phyloP scores from a whole-genome alignment of 164 flowering plant species.

The Protea cynaroides region DNA sequence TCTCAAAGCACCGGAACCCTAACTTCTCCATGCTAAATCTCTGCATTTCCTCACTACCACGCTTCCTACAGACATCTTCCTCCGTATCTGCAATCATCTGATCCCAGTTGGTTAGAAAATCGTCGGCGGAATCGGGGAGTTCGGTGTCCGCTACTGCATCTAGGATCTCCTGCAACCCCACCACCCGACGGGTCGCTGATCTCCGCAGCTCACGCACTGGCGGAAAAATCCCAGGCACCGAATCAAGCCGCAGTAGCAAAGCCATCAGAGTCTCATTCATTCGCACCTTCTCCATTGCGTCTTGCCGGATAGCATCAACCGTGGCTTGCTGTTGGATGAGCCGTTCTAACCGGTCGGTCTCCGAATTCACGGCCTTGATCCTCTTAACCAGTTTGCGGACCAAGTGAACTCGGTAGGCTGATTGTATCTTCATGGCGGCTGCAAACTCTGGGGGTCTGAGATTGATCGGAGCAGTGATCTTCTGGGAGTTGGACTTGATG shows the following conservation, averaged over 20 bases:
- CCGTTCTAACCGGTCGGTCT: conserved; percentile 38
- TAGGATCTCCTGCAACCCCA: conserved; percentile 75
- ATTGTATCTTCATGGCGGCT: conserved; percentile 67
- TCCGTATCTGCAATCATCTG: conserved; percentile 43
- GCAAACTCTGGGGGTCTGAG: conserved; percentile 6
- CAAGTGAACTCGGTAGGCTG: conserved; percentile 55
- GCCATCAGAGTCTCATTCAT: conserved; percentile 79
- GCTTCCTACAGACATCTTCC: conserved; percentile 36
- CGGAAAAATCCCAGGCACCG: conserved; percentile 64
- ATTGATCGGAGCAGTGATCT: conserved; percentile 16
- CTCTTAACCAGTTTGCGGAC: conserved; percentile 39
- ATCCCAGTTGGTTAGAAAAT: conserved; percentile 45
- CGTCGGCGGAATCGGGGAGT: conserved; percentile 21
- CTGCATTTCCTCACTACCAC: conserved; percentile 62
- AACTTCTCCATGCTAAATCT: conserved; percentile 61
- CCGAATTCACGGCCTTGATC: conserved; percentile 49
- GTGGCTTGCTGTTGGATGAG: conserved; percentile 76
- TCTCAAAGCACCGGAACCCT: conserved; percentile 69
- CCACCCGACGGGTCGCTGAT: conserved; percentile 69
- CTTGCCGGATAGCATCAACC: conserved; percentile 63
- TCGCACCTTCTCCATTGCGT: conserved; percentile 45
- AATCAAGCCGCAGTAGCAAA: conserved; percentile 62
- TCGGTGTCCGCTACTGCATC: conserved; percentile 46
- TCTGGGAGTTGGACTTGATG: conserved; percentile 14
- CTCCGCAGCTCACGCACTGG: conserved; percentile 69